Evolutionary conservation across 495 filamentous ascomycete genomes (phyloP).

Genomic region (Hyaloscypha finlandica): DNA sequence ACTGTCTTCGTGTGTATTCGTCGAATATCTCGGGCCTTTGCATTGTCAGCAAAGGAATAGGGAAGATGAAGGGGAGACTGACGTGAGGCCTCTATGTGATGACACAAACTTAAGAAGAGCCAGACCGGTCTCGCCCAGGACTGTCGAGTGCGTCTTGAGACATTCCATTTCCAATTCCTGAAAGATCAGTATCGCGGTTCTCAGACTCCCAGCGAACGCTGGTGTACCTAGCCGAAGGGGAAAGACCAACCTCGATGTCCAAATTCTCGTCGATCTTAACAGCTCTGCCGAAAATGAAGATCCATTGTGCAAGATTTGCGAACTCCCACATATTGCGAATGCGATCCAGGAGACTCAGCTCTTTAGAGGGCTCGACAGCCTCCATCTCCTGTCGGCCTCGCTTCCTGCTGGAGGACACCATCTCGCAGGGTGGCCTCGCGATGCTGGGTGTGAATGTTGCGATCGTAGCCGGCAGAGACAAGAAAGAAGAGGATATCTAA

Average conservation of each 20-base stretch:
- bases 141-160: constrained; percentile 72
- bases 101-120: constrained; percentile 90
- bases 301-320: constrained; percentile 90
- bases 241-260: constrained; percentile 73
- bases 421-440: constrained; percentile 33
- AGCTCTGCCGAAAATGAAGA: constrained; percentile 82
- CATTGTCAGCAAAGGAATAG: constrained; percentile 16
- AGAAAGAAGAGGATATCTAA: background rate
- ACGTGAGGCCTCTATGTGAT: constrained; percentile 89
- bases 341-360: constrained; percentile 59
- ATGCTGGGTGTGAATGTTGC: background rate
- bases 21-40: constrained; percentile 84
- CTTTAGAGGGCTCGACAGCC: constrained; percentile 45
- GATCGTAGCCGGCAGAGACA: background rate
- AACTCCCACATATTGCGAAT: constrained; percentile 94
- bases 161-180: constrained; percentile 91
- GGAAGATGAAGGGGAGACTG: constrained; percentile 41
- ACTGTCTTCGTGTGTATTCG: constrained; percentile 91
- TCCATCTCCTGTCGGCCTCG: constrained; percentile 70
- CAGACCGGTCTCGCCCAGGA: constrained; percentile 80
- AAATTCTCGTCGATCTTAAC: constrained; percentile 87
- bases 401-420: constrained; percentile 65
- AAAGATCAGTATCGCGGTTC: background rate
- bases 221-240: background rate
- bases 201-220: background rate